These are phyloP conservation scores for Beauveria australis DNA, from an alignment of 2,329 filamentous ascomycete genomes.

Conservation along the genomic window DNA sequence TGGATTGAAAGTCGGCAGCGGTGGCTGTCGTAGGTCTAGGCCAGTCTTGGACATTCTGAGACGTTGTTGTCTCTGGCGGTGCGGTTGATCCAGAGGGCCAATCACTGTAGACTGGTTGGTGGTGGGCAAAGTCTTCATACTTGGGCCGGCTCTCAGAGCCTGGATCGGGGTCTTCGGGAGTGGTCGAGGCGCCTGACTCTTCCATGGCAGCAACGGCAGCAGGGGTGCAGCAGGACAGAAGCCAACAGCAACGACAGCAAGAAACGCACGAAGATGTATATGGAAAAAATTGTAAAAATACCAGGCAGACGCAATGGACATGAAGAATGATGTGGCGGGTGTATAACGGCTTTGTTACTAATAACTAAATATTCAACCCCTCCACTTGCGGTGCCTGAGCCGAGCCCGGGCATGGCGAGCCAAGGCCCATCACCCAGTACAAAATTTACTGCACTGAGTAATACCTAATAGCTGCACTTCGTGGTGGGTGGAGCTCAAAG, in stretches of 20 bases:
- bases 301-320: neutral
- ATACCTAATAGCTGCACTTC: neutral
- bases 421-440: neutral
- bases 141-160: slow-evolving; percentile 9
- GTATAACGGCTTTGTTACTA: neutral
- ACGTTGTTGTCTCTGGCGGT: slow-evolving; percentile 1
- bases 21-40: slow-evolving; percentile 5
- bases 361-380: neutral
- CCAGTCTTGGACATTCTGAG: slow-evolving; percentile 7
- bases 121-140: slow-evolving; percentile 11
- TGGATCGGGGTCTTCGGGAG: slow-evolving; percentile 10
- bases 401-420: neutral
- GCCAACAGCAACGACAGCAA: neutral
- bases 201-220: slow-evolving; percentile 4
- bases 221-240: neutral
- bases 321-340: neutral
- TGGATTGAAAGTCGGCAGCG: neutral
- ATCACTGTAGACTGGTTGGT: slow-evolving; percentile 5
- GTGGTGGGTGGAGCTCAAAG: neutral
- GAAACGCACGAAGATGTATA: neutral
- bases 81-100: slow-evolving; percentile 5
- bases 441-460: neutral
- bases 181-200: slow-evolving; percentile 1
- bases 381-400: neutral
- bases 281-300: neutral